Percentiles rank a stretch among this genome's conserved stretches.
Conservation (phyloP, 1,284 basidiomycete genomes). For the Cystobasidium slooffiae region DNA sequence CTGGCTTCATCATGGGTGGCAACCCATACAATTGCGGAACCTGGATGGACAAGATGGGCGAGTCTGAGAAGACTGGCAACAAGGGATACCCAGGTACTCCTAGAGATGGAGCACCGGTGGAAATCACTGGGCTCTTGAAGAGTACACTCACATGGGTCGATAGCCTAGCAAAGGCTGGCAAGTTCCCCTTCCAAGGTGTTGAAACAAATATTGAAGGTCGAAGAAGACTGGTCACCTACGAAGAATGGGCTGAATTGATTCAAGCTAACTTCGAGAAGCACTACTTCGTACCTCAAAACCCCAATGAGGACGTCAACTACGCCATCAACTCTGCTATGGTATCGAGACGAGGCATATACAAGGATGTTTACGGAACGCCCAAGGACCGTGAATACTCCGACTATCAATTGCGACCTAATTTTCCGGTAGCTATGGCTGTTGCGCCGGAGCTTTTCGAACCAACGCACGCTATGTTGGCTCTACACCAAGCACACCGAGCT, state of each 20-base stretch:
- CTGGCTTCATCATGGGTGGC: constrained; percentile 87
- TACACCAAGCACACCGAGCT: constrained; percentile 74
- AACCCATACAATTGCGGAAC: constrained; percentile 64
- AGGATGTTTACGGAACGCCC: constrained; percentile 92
- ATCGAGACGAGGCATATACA: constrained; percentile 94
- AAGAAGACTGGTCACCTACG: constrained; percentile 77
- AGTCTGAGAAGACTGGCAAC: constrained; percentile 84
- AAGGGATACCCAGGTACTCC: constrained; percentile 94
- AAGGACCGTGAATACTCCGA: constrained; percentile 88
- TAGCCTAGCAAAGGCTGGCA: constrained; percentile 67
- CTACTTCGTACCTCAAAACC: constrained; percentile 86
- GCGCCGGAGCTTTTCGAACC: constrained; percentile 92
- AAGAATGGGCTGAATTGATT: constrained; percentile 84
- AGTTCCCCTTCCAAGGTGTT: constrained; percentile 91
- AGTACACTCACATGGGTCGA: constrained; percentile 89
- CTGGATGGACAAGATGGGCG: constrained; percentile 63
- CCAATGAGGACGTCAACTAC: constrained; percentile 73
- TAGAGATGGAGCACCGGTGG: constrained; percentile 91
- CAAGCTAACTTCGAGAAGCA: constrained; percentile 84
- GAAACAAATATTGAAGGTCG: constrained; percentile 76
- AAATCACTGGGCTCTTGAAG: constrained; percentile 91
- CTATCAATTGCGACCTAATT: constrained; percentile 69
- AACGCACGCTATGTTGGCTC: constrained; percentile 74
- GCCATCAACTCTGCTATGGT: constrained; percentile 72
- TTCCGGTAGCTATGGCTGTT: constrained; percentile 86